Percentiles rank a stretch among this genome's conserved stretches.
Evolutionary conservation across 78 protist genomes (phyloP).

Genomic region (Cavenderia fasciculata): DNA sequence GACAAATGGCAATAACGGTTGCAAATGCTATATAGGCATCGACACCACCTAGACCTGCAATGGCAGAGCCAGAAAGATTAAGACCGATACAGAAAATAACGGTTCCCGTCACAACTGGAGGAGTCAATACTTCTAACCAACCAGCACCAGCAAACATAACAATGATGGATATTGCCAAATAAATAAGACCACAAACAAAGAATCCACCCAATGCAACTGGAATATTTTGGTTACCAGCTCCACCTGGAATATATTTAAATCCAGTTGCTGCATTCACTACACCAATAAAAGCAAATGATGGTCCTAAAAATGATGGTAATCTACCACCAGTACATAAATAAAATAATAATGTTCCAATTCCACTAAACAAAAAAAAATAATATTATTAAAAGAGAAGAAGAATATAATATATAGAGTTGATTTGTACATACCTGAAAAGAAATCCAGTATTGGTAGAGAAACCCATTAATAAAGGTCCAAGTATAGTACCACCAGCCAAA

Average conservation of each 20-base stretch:
- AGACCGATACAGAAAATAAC: neutral
- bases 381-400: neutral
- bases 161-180: neutral
- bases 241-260: neutral
- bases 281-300: constrained; percentile 20
- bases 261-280: constrained; percentile 5
- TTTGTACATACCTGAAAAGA: too few relatives aligned
- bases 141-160: neutral
- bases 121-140: constrained; percentile 11
- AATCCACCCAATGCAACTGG: neutral
- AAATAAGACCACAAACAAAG: neutral
- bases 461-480: constrained; percentile 2
- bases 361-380: constrained; percentile 15
- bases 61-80: neutral
- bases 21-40: neutral
- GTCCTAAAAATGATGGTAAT: constrained; percentile 1
- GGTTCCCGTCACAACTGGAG: constrained; percentile 5
- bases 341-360: constrained; percentile 1
- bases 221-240: neutral
- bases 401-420: too few relatives aligned
- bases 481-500: constrained; percentile 35
- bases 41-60: neutral
- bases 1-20: neutral
- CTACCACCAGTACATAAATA: constrained; percentile 7
- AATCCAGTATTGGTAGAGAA: constrained; percentile 7